Conservation (phyloP, 805 yeast species). For the Naumovozyma dairenensis region DNA sequence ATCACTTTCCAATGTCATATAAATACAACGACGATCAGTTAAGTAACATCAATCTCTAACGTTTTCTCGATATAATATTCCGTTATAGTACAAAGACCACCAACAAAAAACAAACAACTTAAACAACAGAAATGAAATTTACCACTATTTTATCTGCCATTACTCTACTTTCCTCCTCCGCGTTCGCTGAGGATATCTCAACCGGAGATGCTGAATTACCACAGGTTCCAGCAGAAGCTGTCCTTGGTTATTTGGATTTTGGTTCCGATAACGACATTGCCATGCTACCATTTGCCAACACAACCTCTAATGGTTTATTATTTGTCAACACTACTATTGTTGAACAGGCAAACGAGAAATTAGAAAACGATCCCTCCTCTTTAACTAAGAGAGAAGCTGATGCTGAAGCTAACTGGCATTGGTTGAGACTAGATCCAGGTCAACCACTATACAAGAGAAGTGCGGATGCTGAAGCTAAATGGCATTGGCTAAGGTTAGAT, state of each 20-base stretch:
- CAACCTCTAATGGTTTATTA: constrained; percentile 22
- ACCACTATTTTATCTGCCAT: constrained; percentile 10
- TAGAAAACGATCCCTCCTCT: constrained; percentile 6
- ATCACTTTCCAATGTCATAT: too few species aligned
- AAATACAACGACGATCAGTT: too few species aligned
- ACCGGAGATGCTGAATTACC: constrained; percentile 5
- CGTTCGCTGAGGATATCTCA: constrained; percentile 20
- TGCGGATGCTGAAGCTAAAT: constrained; percentile 16
- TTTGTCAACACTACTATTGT: constrained; percentile 26
- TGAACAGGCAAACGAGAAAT: constrained; percentile 13
- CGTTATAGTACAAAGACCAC: too few species aligned
- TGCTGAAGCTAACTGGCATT: constrained; percentile 19
- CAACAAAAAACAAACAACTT: not conserved
- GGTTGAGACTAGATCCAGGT: constrained; percentile 20
- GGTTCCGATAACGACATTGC: constrained; percentile 22
- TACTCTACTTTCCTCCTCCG: constrained; percentile 7
- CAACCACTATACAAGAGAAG: constrained; percentile 22
- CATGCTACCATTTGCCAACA: constrained; percentile 21
- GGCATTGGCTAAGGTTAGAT: constrained; percentile 17
- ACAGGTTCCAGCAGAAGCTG: constrained; percentile 25
- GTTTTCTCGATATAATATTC: too few species aligned
- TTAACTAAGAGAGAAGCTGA: constrained; percentile 25
- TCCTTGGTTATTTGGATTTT: constrained; percentile 23
- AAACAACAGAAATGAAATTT: constrained; percentile 12
- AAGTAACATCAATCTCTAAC: too few species aligned